A percentile compares a stretch with the other conserved stretches of the same genome.
phyloP scores from a whole-genome alignment of 305 asterid genomes.

The Withania somnifera region DNA sequence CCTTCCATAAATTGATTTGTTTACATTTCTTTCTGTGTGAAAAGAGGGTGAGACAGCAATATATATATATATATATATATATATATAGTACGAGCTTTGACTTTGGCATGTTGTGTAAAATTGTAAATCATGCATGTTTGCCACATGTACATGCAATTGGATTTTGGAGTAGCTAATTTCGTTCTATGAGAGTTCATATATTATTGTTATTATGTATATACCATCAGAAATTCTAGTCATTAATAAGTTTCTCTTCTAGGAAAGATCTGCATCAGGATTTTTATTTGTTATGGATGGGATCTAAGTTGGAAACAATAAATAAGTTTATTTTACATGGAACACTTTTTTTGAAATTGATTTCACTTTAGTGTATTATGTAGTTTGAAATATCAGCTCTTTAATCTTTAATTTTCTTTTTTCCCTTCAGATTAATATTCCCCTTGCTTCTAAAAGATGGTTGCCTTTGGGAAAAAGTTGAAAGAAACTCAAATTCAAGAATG shows the following conservation, averaged over 20 bases:
- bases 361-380: not conserved
- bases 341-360: not conserved
- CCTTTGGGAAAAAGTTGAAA: conserved; percentile 62
- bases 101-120: not conserved
- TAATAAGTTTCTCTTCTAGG: no score
- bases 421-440: not conserved
- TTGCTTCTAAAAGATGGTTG: conserved; percentile 39
- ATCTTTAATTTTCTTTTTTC: not conserved
- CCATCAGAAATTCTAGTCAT: no score
- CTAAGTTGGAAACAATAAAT: not conserved
- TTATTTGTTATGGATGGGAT: not conserved
- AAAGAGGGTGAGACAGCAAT: not conserved
- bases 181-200: no score
- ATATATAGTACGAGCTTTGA: not conserved
- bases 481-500: conserved; percentile 53
- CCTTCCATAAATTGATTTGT: not conserved
- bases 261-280: not conserved
- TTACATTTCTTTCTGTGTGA: not conserved
- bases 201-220: no score
- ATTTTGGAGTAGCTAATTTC: no score
- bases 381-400: not conserved
- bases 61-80: no score
- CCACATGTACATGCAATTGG: not conserved
- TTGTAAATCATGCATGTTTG: not conserved
- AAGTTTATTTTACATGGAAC: not conserved